Percentiles rank a stretch among this genome's conserved stretches.
phyloP scores from a whole-genome alignment of 1,284 basidiomycete genomes.

The Apiotrichum porosum region DNA sequence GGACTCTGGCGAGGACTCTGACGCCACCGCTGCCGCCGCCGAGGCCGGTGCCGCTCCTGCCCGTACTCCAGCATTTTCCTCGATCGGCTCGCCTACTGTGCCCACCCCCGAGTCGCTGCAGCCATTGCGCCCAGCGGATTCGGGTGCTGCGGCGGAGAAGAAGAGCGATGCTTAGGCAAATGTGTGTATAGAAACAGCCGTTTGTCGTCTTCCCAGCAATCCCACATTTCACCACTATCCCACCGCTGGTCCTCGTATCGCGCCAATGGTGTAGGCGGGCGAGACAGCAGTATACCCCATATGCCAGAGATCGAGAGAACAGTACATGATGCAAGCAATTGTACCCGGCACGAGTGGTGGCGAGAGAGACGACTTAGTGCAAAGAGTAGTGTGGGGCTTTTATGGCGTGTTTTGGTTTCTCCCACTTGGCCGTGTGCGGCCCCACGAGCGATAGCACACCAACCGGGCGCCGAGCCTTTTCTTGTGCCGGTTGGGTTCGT shows the following conservation, averaged over 20 bases:
- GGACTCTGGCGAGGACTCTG: constrained; percentile 54
- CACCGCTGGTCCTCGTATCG: no score
- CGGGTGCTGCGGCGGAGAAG: not conserved
- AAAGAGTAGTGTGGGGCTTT: no score
- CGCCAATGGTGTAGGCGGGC: no score
- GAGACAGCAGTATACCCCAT: constrained; percentile 5
- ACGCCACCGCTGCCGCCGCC: constrained; percentile 54
- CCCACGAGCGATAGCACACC: no score
- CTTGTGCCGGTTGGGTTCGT: no score
- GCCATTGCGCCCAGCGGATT: not conserved
- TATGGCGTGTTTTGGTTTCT: no score
- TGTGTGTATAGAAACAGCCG: no score
- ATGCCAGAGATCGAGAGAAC: not conserved
- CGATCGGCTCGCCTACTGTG: constrained; percentile 40
- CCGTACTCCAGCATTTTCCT: constrained; percentile 27
- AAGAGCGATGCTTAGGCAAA: not conserved
- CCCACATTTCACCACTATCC: no score
- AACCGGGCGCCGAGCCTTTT: no score
- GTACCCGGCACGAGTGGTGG: not conserved
- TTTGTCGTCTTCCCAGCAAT: no score
- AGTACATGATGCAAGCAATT: constrained; percentile 7
- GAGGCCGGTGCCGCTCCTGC: constrained; percentile 11
- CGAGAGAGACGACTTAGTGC: no score
- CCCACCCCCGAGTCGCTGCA: constrained; percentile 35
- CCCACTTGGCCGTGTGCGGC: no score